These are phyloP conservation scores for Hawksworthiomyces lignivorus DNA, from an alignment of 2,329 filamentous ascomycete genomes.

Conservation along the genomic window DNA sequence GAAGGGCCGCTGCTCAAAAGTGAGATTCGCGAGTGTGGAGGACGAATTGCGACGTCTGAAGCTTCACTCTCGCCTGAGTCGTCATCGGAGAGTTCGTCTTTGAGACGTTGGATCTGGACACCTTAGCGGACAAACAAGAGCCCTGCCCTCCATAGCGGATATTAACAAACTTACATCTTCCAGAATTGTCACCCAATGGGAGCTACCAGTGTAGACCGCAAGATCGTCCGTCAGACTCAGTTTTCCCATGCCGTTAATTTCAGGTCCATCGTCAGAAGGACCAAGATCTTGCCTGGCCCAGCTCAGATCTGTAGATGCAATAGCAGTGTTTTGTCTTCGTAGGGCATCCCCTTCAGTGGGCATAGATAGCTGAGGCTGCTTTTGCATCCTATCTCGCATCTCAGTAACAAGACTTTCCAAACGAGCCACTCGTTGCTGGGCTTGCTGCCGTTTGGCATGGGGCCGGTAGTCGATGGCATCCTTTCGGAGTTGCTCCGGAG, in stretches of 20 bases:
- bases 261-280: not conserved
- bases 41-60: too few species aligned
- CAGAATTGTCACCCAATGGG: not conserved
- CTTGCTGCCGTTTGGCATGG: not conserved
- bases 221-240: not conserved
- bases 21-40: too few species aligned
- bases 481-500: not conserved
- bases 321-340: too few species aligned
- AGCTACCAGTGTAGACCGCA: not conserved
- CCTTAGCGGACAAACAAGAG: too few species aligned
- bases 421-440: not conserved
- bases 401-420: not conserved
- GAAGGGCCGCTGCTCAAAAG: too few species aligned
- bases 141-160: too few species aligned
- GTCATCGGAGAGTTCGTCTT: too few species aligned
- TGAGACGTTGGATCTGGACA: too few species aligned
- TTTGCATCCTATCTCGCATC: not conserved
- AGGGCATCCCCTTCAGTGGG: too few species aligned
- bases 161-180: not conserved
- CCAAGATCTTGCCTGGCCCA: too few species aligned
- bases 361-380: not conserved
- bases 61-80: too few species aligned
- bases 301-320: too few species aligned
- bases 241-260: not conserved
- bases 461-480: slow-evolving; percentile 1